A percentile compares a stretch with the other conserved stretches of the same genome.
phyloP scores from a whole-genome alignment of 2,329 filamentous ascomycete genomes.

The Didymella glomerata region DNA sequence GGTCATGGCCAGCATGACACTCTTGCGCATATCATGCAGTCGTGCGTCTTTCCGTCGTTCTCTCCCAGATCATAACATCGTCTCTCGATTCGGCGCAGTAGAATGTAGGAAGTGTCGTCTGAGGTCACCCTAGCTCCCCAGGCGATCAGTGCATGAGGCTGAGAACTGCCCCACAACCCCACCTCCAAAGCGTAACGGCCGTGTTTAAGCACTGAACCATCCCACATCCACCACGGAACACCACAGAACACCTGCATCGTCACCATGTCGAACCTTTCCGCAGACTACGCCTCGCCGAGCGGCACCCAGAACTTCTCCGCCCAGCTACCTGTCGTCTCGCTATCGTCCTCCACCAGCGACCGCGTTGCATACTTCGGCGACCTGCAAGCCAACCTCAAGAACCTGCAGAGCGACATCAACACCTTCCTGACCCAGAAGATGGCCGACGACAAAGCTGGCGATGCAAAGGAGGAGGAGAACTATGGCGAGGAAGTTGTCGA shows the following conservation, averaged over 20 bases:
- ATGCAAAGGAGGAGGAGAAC: conserved; percentile 68
- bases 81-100: neutral
- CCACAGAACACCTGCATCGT: neutral
- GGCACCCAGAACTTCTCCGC: conserved; percentile 32
- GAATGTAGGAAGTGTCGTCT: neutral
- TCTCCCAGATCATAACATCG: neutral
- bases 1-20: conserved; percentile 22
- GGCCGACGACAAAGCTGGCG: conserved; percentile 70
- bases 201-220: conserved; percentile 1
- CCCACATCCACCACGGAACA: neutral
- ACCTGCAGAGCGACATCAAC: conserved; percentile 74
- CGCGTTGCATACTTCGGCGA: conserved; percentile 68
- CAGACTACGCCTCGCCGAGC: conserved; percentile 64
- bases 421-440: conserved; percentile 75
- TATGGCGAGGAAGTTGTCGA: conserved; percentile 84
- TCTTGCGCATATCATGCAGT: conserved; percentile 3
- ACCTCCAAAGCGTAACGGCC: neutral
- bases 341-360: conserved; percentile 51
- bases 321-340: conserved; percentile 27
- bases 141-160: conserved; percentile 19
- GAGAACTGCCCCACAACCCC: conserved; percentile 14
- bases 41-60: neutral
- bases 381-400: conserved; percentile 65
- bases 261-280: conserved; percentile 53
- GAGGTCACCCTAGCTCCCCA: conserved; percentile 11